Evolutionary conservation across 2,329 filamentous ascomycete species (phyloP), one percentile per base, ranked within the genome.

Genomic region (Penicillium aurantiogriseum): DNA sequence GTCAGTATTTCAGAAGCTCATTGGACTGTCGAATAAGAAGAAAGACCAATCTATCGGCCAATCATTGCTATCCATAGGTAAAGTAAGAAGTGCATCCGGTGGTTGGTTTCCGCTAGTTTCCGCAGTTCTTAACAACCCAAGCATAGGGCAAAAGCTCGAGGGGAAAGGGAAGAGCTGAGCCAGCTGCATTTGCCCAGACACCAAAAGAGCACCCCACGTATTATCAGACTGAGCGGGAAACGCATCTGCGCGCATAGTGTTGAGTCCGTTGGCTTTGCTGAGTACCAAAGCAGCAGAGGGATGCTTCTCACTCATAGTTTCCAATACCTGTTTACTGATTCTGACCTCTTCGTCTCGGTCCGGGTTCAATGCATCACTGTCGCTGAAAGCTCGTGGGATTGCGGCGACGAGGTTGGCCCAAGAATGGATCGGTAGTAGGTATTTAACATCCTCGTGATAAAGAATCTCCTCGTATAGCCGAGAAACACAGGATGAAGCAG

Each of bases 381-480:
- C 51, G 15, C 51, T 49, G 43, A 60, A 60, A 3, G 51, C 53
- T n/a, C 55, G 55, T 5, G 58, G 55, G 9, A 60, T 55, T 17
- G 51, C 56, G 7, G 58, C 58, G n/a, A 60, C 55, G 1, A 60
- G 38, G n/a, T 48, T 54, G 19, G 47, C 48, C 58, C 58, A 60
- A 15, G 58, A 38, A 38, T 60, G 58, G 0, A 60, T 54, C 10
- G 58, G 47, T 5, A 55, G 21, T 3, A 60, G 33, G 13, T 54
- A 60, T 33, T 40, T 7, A 11, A 51, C 47, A 15, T 58, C 55
- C 27, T 60, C 58, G 4, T 52, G 58, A 15, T 46, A 58, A 7
- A 55, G 23, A 9, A 60, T 58, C 36, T 60, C 58, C n/a, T 60
- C 58, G 10, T 60, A 60, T 1, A 60, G 43, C 5, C 51, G 58